Conservation (phyloP, 2,329 filamentous ascomycete species). For the Claviceps sp. region DNA sequence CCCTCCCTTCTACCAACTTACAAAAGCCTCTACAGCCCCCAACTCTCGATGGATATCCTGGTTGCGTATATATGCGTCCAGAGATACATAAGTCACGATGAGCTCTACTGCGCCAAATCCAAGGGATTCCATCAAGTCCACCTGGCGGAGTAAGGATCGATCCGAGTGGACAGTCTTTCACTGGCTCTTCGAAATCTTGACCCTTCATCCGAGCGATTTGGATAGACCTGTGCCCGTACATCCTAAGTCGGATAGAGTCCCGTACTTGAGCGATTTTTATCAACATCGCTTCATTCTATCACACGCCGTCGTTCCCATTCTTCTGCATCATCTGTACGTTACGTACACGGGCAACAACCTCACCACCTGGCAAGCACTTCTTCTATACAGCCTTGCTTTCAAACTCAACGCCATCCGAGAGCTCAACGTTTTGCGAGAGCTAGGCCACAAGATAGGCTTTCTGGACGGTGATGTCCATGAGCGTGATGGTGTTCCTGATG, state of each 20-base stretch:
- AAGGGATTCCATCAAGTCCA: slow-evolving; percentile 6
- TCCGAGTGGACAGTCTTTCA: slow-evolving; percentile 5
- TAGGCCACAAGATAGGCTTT: slow-evolving; percentile 3
- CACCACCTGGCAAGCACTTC: slow-evolving; percentile 4
- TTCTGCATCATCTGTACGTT: slow-evolving; percentile 3
- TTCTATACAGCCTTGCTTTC: slow-evolving; percentile 3
- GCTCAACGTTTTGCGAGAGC: slow-evolving; percentile 1
- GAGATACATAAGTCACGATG: neutral
- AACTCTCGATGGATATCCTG: neutral
- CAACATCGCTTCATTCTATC: slow-evolving; percentile 5
- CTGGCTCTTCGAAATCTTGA: slow-evolving; percentile 5
- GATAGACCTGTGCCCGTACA: slow-evolving; percentile 4
- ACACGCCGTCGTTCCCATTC: slow-evolving; percentile 5
- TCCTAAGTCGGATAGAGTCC: slow-evolving; percentile 3
- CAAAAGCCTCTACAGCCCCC: too few relatives aligned
- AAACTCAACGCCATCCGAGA: slow-evolving; percentile 6
- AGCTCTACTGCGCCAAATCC: neutral
- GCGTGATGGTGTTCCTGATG: slow-evolving; percentile 5
- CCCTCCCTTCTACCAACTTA: too few relatives aligned
- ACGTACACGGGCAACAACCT: slow-evolving; percentile 5
- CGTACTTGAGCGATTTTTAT: slow-evolving; percentile 3
- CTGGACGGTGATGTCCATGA: slow-evolving; percentile 6
- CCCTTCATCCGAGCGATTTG: slow-evolving; percentile 2
- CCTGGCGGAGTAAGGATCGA: slow-evolving; percentile 5
- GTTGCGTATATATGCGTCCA: neutral